phyloP scores from a whole-genome alignment of 176 grass and related monocot genomes.

The Oryza officinalis region DNA sequence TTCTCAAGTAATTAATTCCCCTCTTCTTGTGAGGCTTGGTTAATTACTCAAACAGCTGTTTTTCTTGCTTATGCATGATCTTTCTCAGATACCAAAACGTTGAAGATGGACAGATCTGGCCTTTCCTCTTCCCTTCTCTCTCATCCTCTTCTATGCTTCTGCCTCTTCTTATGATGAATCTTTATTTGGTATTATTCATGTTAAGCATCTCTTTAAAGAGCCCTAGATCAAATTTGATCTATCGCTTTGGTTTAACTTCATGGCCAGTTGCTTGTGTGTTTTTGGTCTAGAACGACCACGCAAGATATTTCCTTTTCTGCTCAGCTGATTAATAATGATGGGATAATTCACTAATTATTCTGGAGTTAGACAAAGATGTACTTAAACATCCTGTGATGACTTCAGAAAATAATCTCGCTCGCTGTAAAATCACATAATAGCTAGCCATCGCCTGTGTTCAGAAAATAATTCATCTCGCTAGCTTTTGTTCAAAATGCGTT shows the following conservation, averaged over 20 bases:
- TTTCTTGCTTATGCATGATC: neutral
- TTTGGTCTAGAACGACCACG: neutral
- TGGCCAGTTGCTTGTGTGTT: neutral
- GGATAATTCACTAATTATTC: neutral
- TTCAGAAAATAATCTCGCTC: neutral
- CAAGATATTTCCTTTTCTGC: neutral
- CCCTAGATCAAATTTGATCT: neutral
- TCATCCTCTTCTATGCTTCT: neutral
- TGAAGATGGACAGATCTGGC: conserved; percentile 18
- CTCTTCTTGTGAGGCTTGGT: neutral
- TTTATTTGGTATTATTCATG: neutral
- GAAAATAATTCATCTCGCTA: neutral
- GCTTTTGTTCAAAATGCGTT: neutral
- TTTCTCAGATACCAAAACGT: neutral
- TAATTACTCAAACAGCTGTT: neutral
- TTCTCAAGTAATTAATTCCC: neutral
- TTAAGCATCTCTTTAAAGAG: neutral
- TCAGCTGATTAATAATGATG: neutral
- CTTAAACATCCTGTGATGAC: neutral
- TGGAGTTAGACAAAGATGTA: neutral
- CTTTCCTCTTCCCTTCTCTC: neutral
- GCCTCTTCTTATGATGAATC: neutral
- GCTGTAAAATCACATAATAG: neutral
- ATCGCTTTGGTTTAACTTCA: neutral
- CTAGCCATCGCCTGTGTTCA: neutral